Evolutionary conservation across 768 basidiomycete species (phyloP), one percentile per base, ranked within the genome.

Genomic region (Suillus luteus): DNA sequence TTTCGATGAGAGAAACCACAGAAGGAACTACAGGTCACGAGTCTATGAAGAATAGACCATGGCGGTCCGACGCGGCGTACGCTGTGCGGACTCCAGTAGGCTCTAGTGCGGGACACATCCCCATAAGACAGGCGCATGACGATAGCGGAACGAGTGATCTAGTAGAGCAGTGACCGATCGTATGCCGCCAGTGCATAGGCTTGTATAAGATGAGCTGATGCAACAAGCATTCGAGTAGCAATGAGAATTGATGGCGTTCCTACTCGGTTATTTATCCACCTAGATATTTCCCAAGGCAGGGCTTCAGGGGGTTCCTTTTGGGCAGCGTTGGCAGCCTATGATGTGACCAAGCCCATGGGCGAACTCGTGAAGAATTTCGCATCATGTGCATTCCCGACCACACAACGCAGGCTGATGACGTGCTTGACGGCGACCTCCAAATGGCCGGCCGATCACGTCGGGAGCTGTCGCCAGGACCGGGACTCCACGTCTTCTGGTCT

Each of bases 321-420:
- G 24, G 48, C 22, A 49, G 48, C 22, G 15, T 8, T 31, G 33
- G 19, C 11, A 14, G 33, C 33, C 33, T 8, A 12, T 55, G 12
- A 37, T 12, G 33, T 7, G 33, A 17, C 31, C 11, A n/a, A 22
- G 33, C 54, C 35, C n/a, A 8, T 14, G 35, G 22, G 7, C 6
- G 11, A 35, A 8, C 5, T 35, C 11, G 17, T n/a, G 31, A 35
- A 55, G 19, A 33, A 19, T 35, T 35, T 54, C 11, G 11, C n/a
- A 12, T 37, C 22, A n/a, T 55, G n/a, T n/a, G 19, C 33, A 55
- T 33, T n/a, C 5, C 54, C 7, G 17, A 65, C 61, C 22, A 66
- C 65, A 11, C 41, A 74, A 80, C 61, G 82, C 82, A 83, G 1
- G 84, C 83, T 66, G 84, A 86, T 64, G 84, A 84, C 64, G 84